Evolutionary conservation across 129 eudicot genomes (phyloP).

Genomic region (Lactuca sativa): DNA sequence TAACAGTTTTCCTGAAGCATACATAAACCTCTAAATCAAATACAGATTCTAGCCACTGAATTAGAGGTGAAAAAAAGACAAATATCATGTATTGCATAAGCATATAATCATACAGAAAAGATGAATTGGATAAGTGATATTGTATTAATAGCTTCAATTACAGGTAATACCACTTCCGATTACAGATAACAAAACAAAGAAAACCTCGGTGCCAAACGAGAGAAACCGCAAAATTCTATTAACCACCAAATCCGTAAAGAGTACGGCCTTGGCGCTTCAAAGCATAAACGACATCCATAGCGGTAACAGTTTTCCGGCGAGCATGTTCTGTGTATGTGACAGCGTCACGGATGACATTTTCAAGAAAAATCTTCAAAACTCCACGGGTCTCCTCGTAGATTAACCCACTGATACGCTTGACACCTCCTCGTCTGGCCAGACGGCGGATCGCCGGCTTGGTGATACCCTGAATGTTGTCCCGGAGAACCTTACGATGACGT

Average conservation of each 20-base stretch:
- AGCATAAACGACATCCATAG: not conserved
- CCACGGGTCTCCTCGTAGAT: not conserved
- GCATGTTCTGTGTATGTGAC: not conserved
- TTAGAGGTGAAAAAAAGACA: too few relatives aligned
- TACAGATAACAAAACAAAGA: not conserved
- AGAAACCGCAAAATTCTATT: not conserved
- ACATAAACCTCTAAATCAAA: not conserved
- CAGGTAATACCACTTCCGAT: not conserved
- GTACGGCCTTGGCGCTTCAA: slow-evolving; percentile 9
- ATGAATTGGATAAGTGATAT: not conserved
- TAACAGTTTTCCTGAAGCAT: too few relatives aligned
- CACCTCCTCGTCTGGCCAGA: not conserved
- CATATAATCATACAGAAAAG: too few relatives aligned
- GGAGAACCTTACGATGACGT: not conserved
- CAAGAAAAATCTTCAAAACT: not conserved
- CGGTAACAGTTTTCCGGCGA: not conserved
- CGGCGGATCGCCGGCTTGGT: not conserved
- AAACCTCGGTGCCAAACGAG: not conserved
- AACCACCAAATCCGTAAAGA: slow-evolving; percentile 1
- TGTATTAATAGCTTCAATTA: not conserved
- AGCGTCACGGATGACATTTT: not conserved
- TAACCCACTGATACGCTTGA: slow-evolving; percentile 2
- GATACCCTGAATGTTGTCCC: not conserved
- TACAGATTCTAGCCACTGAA: not conserved
- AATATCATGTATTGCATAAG: not conserved